These are phyloP conservation scores for Telfairia occidentalis DNA, from an alignment of 331 rosid species.

Conservation along the genomic window DNA sequence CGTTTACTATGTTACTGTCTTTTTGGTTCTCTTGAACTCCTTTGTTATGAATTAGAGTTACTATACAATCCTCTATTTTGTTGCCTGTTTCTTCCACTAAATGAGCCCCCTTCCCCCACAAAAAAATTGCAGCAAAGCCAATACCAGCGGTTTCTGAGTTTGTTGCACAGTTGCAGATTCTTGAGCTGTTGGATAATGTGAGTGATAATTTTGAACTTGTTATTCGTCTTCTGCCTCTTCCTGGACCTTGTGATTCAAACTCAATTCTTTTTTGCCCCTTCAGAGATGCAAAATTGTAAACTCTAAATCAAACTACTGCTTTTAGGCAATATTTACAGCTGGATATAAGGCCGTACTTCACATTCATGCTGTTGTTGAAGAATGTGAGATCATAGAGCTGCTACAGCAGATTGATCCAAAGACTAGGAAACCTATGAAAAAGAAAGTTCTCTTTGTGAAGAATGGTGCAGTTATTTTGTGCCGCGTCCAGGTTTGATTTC, in stretches of 20 bases:
- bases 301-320: constrained; percentile 5
- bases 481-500: constrained; percentile 64
- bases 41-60: background rate
- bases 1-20: background rate
- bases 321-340: constrained; percentile 92
- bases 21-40: background rate
- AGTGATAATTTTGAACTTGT: background rate
- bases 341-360: constrained; percentile 96
- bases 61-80: background rate
- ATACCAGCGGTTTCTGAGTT: constrained; percentile 60
- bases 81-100: constrained; percentile 6
- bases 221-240: background rate
- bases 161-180: constrained; percentile 72
- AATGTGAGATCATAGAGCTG: constrained; percentile 90
- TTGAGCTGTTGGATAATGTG: constrained; percentile 87
- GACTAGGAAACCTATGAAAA: constrained; percentile 79
- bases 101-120: background rate
- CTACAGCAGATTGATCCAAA: constrained; percentile 79
- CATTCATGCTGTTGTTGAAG: constrained; percentile 85
- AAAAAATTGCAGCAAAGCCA: constrained; percentile 50
- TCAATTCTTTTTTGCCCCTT: background rate
- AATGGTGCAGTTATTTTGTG: constrained; percentile 72
- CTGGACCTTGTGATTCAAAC: background rate
- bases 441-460: constrained; percentile 78
- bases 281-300: constrained; percentile 9